These are phyloP conservation scores for Knufia fluminis DNA, from an alignment of 2,329 filamentous ascomycete genomes.

Conservation along the genomic window DNA sequence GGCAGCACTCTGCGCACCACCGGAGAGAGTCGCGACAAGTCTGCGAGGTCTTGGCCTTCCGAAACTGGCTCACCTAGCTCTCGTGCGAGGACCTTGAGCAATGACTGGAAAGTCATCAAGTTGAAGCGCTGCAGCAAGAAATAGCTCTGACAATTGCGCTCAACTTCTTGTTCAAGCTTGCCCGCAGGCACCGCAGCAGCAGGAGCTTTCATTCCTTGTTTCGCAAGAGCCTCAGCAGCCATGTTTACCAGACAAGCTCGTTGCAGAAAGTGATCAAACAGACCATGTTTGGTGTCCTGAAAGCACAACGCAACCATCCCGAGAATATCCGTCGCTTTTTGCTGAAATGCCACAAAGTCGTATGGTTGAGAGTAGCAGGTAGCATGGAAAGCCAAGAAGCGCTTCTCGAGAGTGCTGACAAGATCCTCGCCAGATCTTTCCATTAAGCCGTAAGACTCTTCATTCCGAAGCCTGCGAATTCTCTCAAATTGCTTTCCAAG, in stretches of 20 bases:
- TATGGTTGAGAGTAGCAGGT: slow-evolving; percentile 9
- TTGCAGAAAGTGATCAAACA: slow-evolving; percentile 56
- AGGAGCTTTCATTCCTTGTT: slow-evolving; percentile 17
- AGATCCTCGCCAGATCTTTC: slow-evolving; percentile 30
- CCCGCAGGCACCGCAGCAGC: slow-evolving; percentile 6
- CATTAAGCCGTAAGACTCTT: slow-evolving; percentile 47
- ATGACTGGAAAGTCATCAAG: slow-evolving; percentile 61
- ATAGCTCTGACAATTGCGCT: slow-evolving; percentile 27
- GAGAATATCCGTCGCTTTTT: slow-evolving; percentile 8
- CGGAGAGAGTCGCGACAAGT: slow-evolving; percentile 24
- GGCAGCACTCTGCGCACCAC: slow-evolving; percentile 55
- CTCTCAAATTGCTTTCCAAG: slow-evolving; percentile 71
- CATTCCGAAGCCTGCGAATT: slow-evolving; percentile 37
- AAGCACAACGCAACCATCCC: slow-evolving; percentile 51
- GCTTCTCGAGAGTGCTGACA: slow-evolving; percentile 28
- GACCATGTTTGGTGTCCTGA: slow-evolving; percentile 54
- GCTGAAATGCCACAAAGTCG: slow-evolving; percentile 38
- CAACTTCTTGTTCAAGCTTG: slow-evolving; percentile 34
- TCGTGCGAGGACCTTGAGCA: slow-evolving; percentile 61
- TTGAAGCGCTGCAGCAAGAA: slow-evolving; percentile 68
- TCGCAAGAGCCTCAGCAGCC: slow-evolving; percentile 67
- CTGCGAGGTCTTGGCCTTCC: slow-evolving; percentile 36
- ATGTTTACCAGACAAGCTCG: slow-evolving; percentile 83
- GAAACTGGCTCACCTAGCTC: slow-evolving; percentile 54
- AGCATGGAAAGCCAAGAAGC: slow-evolving; percentile 15